Evolutionary conservation across 140 eudicot genomes (phyloP), one percentile per base, ranked within the genome.

Genomic region (Erigeron philadelphicus): DNA sequence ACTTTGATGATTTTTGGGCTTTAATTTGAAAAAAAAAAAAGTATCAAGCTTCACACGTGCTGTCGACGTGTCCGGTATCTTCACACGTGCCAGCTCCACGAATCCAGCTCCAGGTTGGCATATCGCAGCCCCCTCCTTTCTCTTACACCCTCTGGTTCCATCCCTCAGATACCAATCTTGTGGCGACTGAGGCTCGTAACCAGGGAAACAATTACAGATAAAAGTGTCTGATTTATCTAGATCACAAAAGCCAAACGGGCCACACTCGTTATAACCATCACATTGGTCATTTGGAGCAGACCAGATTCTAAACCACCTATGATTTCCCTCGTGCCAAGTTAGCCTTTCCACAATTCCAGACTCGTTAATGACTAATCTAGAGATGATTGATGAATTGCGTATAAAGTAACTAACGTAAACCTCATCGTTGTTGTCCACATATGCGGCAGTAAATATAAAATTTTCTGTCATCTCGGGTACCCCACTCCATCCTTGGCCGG

Each of bases 151-250:
- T 8, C 38, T 58, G 10, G 87, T 66, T 3, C 80, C 83, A 16
- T 79, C 83, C 61, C 85, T 60, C n/a, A 82, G 57, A 61, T 76
- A 71, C 90, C 90, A 85, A 38, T 82, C 81, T 7, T 54, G 74
- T n/a, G 72, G 47, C 0, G 78, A 64, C 76, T 62, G 76, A 7
- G 90, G 90, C 82, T 84, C 78, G 40, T 63, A 85, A n/a, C 90
- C 90, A 0, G 82, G 80, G n/a, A 85, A 67, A 46, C 90, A 85
- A 0, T 48, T 40, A 58, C 90, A 85, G 61, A 81, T 80, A 13
- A 66, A 84, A 61, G 73, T 78, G 21, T 65, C 64, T 1, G 63
- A 64, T 16, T 46, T 79, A 49, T 68, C 68, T 9, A 61, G 67
- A 68, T 78, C 66, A 42, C 89, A 84, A 21, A 59, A 6, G 3